Evolutionary conservation across 192 early-diverging fungal species (phyloP).

Genomic region (Rhizophagus sp.): DNA sequence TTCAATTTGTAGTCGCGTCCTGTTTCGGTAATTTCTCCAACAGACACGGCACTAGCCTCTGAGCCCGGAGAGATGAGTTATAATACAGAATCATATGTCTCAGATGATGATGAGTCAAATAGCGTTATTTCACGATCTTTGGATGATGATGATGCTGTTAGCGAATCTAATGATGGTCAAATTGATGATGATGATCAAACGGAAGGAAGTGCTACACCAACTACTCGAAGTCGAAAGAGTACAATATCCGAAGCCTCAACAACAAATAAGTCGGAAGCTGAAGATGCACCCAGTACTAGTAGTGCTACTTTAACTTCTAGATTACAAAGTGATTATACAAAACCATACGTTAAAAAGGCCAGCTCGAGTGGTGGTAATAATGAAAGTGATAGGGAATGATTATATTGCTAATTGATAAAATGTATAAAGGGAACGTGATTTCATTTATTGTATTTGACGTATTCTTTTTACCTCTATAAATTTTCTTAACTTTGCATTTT

Average conservation of each 20-base stretch:
- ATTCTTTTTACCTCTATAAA: no score
- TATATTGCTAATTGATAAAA: no score
- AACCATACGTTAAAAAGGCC: no score
- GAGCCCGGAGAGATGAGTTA: slow-evolving; percentile 17
- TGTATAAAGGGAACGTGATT: no score
- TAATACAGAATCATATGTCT: slow-evolving; percentile 20
- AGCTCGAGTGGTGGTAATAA: no score
- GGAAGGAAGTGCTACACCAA: slow-evolving; percentile 22
- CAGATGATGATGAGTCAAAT: slow-evolving; percentile 18
- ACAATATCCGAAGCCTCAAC: background rate
- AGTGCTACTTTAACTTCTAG: background rate
- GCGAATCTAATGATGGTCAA: background rate
- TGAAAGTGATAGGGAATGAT: no score
- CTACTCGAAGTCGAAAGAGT: slow-evolving; percentile 16
- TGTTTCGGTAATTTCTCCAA: background rate
- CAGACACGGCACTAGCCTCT: background rate
- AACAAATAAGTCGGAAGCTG: background rate
- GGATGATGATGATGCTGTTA: background rate
- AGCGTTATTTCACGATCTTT: background rate
- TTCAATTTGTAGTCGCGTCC: slow-evolving; percentile 9
- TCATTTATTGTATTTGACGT: no score
- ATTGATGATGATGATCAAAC: slow-evolving; percentile 5
- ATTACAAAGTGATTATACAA: background rate
- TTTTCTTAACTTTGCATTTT: no score
- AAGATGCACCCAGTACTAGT: background rate